Evolutionary conservation across 176 grass and related monocot genomes (phyloP), one percentile per base, ranked within the genome.

Genomic region (Neostapfia colusana): DNA sequence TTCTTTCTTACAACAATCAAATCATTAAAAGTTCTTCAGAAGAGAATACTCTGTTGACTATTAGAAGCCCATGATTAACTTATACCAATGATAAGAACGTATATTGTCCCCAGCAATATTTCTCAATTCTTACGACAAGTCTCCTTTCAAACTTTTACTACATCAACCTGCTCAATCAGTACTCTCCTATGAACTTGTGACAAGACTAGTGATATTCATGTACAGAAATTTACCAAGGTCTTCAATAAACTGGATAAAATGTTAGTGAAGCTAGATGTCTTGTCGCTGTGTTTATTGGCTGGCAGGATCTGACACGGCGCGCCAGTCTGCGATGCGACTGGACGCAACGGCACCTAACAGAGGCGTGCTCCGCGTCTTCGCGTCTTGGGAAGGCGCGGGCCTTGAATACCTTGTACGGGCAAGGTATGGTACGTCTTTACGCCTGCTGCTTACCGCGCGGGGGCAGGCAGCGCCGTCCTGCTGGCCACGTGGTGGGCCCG

Each of bases 111-210:
- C 34, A 74, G 41, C 54, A 82, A 66, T 10, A 53, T 10, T 31
- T 41, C 23, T 65, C 6, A 55, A 37, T 55, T 23, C 9, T 65
- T 82, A 31, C 17, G 53, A 45, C 39, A 82, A 75, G 24, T 56
- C 35, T 57, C 15, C 21, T 69, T 67, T 78, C 15, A 35, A 46
- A 61, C 4, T 39, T 70, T 70, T 72, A 35, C 27, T 20, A 2
- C 15, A 20, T 27, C n/a, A 10, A 80, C 57, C 16, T 49, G 41
- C 15, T 49, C 55, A 72, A 38, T 49, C 56, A 31, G 37, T 28
- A 5, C 43, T 59, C 37, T 71, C 20, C 49, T 76, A n/a, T 21
- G 11, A 76, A 69, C 34, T 76, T 69, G 51, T 69, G 20, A 46
- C 8, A 28, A 27, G 39, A n/a, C 8, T 13, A 18, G 13, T 11